Evolutionary conservation across 75 land plant genomes (phyloP).

Genomic region (Picea glauca): DNA sequence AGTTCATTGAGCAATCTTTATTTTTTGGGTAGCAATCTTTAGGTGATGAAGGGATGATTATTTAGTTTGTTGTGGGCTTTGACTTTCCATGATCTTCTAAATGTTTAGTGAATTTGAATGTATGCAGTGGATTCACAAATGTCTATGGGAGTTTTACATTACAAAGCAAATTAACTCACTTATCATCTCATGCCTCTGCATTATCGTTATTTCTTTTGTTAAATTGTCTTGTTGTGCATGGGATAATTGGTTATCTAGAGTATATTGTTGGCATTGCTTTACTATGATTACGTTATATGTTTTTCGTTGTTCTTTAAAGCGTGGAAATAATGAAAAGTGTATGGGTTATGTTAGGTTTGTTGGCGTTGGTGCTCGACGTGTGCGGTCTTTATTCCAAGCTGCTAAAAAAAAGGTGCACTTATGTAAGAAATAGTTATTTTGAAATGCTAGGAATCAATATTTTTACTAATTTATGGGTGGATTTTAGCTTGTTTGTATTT

Average conservation of each 20-base stretch:
- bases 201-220: neutral
- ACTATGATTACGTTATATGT: neutral
- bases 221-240: neutral
- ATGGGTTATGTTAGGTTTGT: constrained; percentile 75
- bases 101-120: neutral
- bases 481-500: neutral
- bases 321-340: neutral
- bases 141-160: neutral
- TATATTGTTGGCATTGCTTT: neutral
- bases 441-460: neutral
- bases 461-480: neutral
- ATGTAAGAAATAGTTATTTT: neutral
- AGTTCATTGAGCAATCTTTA: too few relatives aligned
- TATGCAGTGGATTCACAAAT: neutral
- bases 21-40: neutral
- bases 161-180: neutral
- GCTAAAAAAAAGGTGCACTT: constrained; percentile 91
- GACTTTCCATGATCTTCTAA: neutral
- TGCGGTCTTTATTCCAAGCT: constrained; percentile 94
- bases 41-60: neutral
- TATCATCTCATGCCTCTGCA: neutral
- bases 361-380: constrained; percentile 99
- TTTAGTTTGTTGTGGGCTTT: neutral
- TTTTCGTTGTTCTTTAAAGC: neutral
- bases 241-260: neutral